Evolutionary conservation across 441 rosid species (phyloP).

Genomic region (Capsella rubella): DNA sequence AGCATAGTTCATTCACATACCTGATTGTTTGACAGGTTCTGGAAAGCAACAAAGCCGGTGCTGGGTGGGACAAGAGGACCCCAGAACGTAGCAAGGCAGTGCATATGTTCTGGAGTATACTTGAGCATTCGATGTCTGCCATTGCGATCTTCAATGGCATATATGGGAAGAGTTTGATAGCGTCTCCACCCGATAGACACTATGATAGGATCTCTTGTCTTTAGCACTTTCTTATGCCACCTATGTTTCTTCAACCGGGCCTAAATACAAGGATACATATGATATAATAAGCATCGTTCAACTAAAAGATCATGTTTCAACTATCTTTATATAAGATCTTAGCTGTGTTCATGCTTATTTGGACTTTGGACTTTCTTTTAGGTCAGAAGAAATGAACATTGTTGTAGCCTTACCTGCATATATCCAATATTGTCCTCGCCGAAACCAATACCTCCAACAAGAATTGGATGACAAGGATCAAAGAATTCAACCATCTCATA

Average conservation of each 20-base stretch:
- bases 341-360: slow-evolving; percentile 8
- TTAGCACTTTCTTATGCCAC: slow-evolving; percentile 90
- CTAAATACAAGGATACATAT: slow-evolving; percentile 46
- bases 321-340: slow-evolving; percentile 5
- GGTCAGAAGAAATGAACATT: slow-evolving; percentile 8
- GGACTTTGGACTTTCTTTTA: slow-evolving; percentile 5
- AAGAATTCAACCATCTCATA: slow-evolving; percentile 92
- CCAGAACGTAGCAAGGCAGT: slow-evolving; percentile 95
- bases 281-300: slow-evolving; percentile 7
- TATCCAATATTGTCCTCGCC: slow-evolving; percentile 92
- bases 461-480: slow-evolving; percentile 86
- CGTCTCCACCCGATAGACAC: slow-evolving; percentile 98
- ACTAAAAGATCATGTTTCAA: slow-evolving; percentile 5
- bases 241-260: slow-evolving; percentile 84
- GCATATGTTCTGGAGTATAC: slow-evolving; percentile 97
- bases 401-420: slow-evolving; percentile 80
- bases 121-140: slow-evolving; percentile 95
- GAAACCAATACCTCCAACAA: slow-evolving; percentile 87
- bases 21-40: slow-evolving; percentile 78
- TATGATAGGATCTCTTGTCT: slow-evolving; percentile 91
- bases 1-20: slow-evolving; percentile 46
- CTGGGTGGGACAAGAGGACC: slow-evolving; percentile 96
- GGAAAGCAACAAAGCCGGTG: slow-evolving; percentile 87
- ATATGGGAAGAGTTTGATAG: slow-evolving; percentile 83
- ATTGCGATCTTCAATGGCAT: slow-evolving; percentile 80